These are phyloP conservation scores for Huntiella moniliformis DNA, from an alignment of 2,329 filamentous ascomycete genomes.

Conservation along the genomic window DNA sequence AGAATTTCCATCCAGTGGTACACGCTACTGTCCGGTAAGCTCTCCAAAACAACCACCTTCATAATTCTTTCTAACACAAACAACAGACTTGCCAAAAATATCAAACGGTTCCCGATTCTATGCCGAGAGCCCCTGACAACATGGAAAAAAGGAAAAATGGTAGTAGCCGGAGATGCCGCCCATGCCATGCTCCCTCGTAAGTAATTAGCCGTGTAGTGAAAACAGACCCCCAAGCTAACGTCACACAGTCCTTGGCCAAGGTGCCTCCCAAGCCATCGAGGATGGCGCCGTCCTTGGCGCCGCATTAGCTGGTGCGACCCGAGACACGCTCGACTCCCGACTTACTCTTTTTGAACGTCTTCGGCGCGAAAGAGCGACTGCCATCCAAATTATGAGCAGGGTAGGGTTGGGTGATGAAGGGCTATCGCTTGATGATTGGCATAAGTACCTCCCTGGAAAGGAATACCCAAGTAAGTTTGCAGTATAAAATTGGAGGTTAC, in stretches of 20 bases:
- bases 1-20: constrained; percentile 13
- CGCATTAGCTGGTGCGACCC: constrained; percentile 14
- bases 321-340: constrained; percentile 14
- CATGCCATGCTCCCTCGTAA: constrained; percentile 20
- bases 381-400: constrained; percentile 21
- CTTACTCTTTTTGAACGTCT: constrained; percentile 15
- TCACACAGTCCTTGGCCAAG: constrained; percentile 21
- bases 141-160: constrained; percentile 18
- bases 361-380: constrained; percentile 17
- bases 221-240: constrained; percentile 10
- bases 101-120: constrained; percentile 20
- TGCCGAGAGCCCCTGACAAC: constrained; percentile 18
- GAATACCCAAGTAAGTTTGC: constrained; percentile 1
- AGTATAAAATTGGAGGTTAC: background rate
- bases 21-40: background rate
- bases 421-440: background rate
- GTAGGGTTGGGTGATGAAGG: background rate
- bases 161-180: constrained; percentile 21
- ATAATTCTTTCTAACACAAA: background rate
- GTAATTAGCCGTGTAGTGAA: background rate
- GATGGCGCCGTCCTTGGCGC: constrained; percentile 19
- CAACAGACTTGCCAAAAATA: constrained; percentile 19
- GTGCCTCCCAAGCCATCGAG: constrained; percentile 20
- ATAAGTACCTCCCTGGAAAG: background rate
- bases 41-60: background rate